Base-by-base conservation (phyloP, 768 basidiomycete species). In the Lentinula edodes region DNA sequence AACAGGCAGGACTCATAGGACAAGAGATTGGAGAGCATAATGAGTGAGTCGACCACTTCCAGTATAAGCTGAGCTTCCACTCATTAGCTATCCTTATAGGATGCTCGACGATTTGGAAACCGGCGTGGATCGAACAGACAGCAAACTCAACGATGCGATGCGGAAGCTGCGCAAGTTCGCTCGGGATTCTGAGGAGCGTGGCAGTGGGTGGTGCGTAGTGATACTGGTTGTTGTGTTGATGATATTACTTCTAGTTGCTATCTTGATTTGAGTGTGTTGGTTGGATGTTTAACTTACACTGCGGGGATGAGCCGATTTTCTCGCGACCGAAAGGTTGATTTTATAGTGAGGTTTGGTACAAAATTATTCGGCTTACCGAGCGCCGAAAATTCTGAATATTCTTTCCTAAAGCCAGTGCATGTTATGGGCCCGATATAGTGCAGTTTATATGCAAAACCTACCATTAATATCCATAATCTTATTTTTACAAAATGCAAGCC, bases 1-100 rank as follows among this genome's bases (percentile, higher is more conserved):
- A 91, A 64, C 97, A 98, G 74, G 97, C 97, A 0, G 90, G 89
- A 10, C 77, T 98, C 36, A 99, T 99, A 86, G 96, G 96, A 0
- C 86, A 85, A 61, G 97, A 99, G 70, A 91, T 98, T 54, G 78
- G 72, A 8, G 93, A 95, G 70, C 97, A 99, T 68, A 91, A 89
- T 66, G 92, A 93, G 96, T 96, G 64, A 64, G 72, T 73, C 56
- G 20, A 42, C 32, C 23, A 45, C 48, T 46, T 61, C 15, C 42
- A 60, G 13, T 13, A 10, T 34, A 45, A 6, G 39, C 53, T 60
- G 57, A 28, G 54, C 41, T 13, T 38, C 20, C 6, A 53, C 7
- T 59, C 59, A 60, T 46, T n/a, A n/a, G 20, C 13, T 10, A 10
- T 55, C 55, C 23, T 32, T 32, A 13, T 65, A 97, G 95, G 68